These are phyloP conservation scores for Salix udensis DNA, from an alignment of 345 rosid genomes.

Conservation along the genomic window DNA sequence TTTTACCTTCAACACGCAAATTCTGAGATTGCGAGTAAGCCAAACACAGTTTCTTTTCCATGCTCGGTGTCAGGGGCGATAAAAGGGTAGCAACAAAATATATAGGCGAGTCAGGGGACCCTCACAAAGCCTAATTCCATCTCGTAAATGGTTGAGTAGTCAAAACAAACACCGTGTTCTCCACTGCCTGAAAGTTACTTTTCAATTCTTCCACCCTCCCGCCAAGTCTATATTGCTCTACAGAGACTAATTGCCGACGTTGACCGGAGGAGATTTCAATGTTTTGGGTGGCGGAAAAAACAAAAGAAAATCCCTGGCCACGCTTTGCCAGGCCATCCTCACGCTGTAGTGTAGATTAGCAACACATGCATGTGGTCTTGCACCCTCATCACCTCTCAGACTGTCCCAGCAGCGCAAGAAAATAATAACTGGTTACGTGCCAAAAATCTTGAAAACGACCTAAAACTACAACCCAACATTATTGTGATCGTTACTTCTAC, in stretches of 20 bases:
- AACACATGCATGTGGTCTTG: constrained; percentile 17
- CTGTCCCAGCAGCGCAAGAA: neutral
- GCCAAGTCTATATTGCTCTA: neutral
- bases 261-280: neutral
- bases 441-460: neutral
- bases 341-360: neutral
- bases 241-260: neutral
- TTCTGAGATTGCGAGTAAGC: no score
- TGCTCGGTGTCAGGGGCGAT: no score
- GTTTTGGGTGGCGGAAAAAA: neutral
- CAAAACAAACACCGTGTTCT: no score
- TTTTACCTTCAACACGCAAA: no score
- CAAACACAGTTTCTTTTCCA: no score
- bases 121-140: no score
- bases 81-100: no score
- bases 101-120: no score
- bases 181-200: no score
- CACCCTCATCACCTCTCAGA: constrained; percentile 3
- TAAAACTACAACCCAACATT: constrained; percentile 3
- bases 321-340: neutral
- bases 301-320: neutral
- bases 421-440: neutral
- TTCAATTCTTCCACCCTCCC: no score
- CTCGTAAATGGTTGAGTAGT: no score
- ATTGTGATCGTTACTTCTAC: constrained; percentile 1